Conservation (phyloP, 1,139 yeast species). For the Nakaseomyces delphensis region DNA sequence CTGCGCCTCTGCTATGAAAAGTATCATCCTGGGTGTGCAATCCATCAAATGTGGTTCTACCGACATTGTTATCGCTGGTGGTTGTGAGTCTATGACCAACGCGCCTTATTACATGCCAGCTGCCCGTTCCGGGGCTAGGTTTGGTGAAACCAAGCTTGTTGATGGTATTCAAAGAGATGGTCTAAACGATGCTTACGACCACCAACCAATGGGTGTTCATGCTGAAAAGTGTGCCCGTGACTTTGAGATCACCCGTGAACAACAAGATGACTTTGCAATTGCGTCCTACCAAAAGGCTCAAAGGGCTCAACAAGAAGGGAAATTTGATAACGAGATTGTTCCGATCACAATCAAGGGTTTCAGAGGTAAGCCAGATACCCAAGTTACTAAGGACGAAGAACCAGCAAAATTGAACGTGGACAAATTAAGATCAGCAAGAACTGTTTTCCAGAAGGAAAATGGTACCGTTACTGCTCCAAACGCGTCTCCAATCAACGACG, state of each 20-base stretch:
- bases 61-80: slow-evolving; percentile 91
- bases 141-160: slow-evolving; percentile 66
- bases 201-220: slow-evolving; percentile 86
- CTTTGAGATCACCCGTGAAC: slow-evolving; percentile 53
- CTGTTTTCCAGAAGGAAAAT: slow-evolving; percentile 82
- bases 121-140: slow-evolving; percentile 82
- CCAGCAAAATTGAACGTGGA: slow-evolving; percentile 62
- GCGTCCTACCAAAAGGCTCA: slow-evolving; percentile 69
- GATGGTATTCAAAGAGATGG: slow-evolving; percentile 94
- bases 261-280: slow-evolving; percentile 65
- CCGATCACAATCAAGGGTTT: slow-evolving; percentile 82
- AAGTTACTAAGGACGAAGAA: slow-evolving; percentile 65
- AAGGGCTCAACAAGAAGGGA: slow-evolving; percentile 67
- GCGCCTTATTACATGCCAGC: slow-evolving; percentile 86
- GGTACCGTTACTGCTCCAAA: slow-evolving; percentile 97
- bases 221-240: slow-evolving; percentile 93
- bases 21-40: slow-evolving; percentile 85
- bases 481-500: slow-evolving; percentile 92
- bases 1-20: slow-evolving; percentile 94
- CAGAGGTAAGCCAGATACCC: slow-evolving; percentile 86
- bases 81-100: slow-evolving; percentile 96
- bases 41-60: slow-evolving; percentile 81
- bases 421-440: slow-evolving; percentile 70
- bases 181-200: slow-evolving; percentile 78
- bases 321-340: slow-evolving; percentile 69